Evolutionary conservation across 1,284 basidiomycete species (phyloP).

Genomic region (Kwoniella shivajii): DNA sequence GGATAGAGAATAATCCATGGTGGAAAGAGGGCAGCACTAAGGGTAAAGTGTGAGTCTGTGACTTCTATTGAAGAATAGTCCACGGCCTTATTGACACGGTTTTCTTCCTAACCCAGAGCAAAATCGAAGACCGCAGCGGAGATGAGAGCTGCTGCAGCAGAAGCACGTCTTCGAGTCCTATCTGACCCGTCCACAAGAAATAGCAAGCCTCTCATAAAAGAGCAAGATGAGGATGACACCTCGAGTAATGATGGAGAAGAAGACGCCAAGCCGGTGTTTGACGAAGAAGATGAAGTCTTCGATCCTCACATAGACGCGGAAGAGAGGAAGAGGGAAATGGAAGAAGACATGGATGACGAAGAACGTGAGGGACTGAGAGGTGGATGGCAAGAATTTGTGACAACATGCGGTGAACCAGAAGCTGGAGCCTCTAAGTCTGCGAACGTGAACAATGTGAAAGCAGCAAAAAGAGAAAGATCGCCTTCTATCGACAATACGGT

Average conservation of each 20-base stretch:
- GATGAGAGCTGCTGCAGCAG: constrained; percentile 44
- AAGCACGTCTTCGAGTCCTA: constrained; percentile 35
- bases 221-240: neutral
- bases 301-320: constrained; percentile 39
- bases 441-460: neutral
- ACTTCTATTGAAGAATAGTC: neutral
- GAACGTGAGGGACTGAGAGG: constrained; percentile 37
- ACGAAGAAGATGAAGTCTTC: constrained; percentile 16
- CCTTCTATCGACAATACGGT: neutral
- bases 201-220: constrained; percentile 6
- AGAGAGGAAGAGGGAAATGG: constrained; percentile 40
- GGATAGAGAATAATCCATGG: constrained; percentile 43
- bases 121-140: constrained; percentile 47
- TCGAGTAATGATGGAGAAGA: constrained; percentile 8
- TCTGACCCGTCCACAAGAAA: constrained; percentile 7
- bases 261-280: constrained; percentile 9
- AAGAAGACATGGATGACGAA: constrained; percentile 42
- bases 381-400: constrained; percentile 40
- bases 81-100: neutral
- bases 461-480: constrained; percentile 1
- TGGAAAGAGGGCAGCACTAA: constrained; percentile 43
- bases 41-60: constrained; percentile 40
- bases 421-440: neutral
- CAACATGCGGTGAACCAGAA: neutral
- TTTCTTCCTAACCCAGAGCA: constrained; percentile 26